These are phyloP conservation scores for Pseudomonodictys pantanalensis DNA, from an alignment of 495 filamentous ascomycete genomes.

Conservation along the genomic window DNA sequence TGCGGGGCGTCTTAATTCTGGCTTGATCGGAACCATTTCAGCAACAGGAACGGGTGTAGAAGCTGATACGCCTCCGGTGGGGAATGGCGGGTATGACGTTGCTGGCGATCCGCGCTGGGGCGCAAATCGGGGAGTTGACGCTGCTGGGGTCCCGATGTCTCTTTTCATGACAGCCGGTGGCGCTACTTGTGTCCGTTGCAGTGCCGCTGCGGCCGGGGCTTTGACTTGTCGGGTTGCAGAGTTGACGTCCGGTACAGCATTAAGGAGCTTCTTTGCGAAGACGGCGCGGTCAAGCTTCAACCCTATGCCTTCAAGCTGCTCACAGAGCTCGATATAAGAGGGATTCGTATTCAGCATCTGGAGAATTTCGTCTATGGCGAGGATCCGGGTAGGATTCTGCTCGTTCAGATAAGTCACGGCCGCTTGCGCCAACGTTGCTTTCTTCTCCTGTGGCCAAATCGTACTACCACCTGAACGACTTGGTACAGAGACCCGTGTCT, in stretches of 20 bases:
- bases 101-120: no score
- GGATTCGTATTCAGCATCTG: slow-evolving; percentile 49
- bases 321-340: slow-evolving; percentile 51
- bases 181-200: background rate
- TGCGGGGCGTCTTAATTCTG: slow-evolving; percentile 23
- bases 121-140: background rate
- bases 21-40: slow-evolving; percentile 23
- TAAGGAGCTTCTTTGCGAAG: slow-evolving; percentile 48
- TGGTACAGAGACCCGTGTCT: background rate
- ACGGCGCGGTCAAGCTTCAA: slow-evolving; percentile 46
- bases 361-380: slow-evolving; percentile 38
- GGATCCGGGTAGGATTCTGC: slow-evolving; percentile 31
- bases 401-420: slow-evolving; percentile 36
- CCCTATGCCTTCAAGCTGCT: slow-evolving; percentile 46
- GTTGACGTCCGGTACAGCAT: slow-evolving; percentile 46
- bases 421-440: slow-evolving; percentile 33
- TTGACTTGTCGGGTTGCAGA: slow-evolving; percentile 13
- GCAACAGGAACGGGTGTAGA: slow-evolving; percentile 8
- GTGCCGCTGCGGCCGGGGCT: background rate
- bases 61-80: background rate
- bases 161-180: slow-evolving; percentile 1
- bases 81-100: slow-evolving; percentile 7
- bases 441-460: slow-evolving; percentile 43
- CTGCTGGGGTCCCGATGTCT: background rate
- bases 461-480: slow-evolving; percentile 25